Base-by-base conservation (phyloP, 225 moss, liverwort and hornwort species). In the Straminergon stramineum region DNA sequence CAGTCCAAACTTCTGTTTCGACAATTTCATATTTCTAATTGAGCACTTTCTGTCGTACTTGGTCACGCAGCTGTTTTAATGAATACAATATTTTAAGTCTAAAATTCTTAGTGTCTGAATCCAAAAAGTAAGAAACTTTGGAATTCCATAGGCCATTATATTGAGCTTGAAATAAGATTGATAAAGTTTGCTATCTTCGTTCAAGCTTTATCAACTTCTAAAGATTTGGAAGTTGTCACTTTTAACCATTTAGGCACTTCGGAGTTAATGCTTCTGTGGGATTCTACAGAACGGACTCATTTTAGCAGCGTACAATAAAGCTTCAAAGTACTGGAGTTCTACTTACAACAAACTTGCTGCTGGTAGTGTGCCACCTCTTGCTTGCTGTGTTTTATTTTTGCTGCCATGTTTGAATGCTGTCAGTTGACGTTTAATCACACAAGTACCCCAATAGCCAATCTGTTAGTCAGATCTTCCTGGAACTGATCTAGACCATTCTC, bases 281-380 rank as follows among this genome's bases (percentile, higher is more conserved):
- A 85, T 89, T 48, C 34, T 78, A 55, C 89, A 94, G 94, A 94
- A 91, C 37, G 92, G 87, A n/a, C 92, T 93, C 61, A 92, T 94
- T 31, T 76, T 94, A 88, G 90, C 89, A 78, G 93, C 93, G 8
- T 94, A 94, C 90, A 94, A 93, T 63, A 95, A 91, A 76, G 80
- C 91, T 56, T 91, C 88, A 1, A 91, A 91, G 88, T 88, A 91
- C 61, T 91, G 88, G 91, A 91, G 91, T 58, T 88, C 91, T 57
- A 91, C 91, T 57, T 88, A 88, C 91, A 91, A 91, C 88, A 91
- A 95, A 89, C 92, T 95, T 88, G 93, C 91, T 84, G 95, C 92
- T 84, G 95, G 93, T 95, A 82, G 18, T 58, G 43, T 45, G 71
- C 53, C 67, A 37, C 45, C 86, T 30, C 61, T 16, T 83, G 35